A percentile compares a stretch with the other conserved stretches of the same genome.
These are phyloP conservation scores for Globisporangium rhizosaccharum DNA, from an alignment of 352 stramenopile species.

Conservation along the genomic window DNA sequence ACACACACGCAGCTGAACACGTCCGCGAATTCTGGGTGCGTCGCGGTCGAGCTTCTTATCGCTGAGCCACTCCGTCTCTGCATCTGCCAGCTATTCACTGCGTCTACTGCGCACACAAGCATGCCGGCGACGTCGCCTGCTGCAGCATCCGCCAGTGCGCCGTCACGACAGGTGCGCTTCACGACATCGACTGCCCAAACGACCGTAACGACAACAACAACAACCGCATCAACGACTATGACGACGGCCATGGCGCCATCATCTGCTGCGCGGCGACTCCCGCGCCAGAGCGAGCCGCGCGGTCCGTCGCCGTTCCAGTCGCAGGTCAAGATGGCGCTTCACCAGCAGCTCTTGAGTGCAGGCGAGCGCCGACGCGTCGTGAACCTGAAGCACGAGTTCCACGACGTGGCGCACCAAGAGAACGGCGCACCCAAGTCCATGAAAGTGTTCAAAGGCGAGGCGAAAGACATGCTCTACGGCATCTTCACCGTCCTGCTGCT, in stretches of 20 bases:
- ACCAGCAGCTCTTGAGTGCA: slow-evolving; percentile 12
- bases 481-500: slow-evolving; percentile 60
- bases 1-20: too few species aligned
- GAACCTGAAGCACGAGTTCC: slow-evolving; percentile 26
- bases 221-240: not conserved
- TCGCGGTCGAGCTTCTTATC: too few species aligned
- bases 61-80: too few species aligned
- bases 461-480: slow-evolving; percentile 46
- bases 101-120: too few species aligned
- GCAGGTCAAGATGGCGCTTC: slow-evolving; percentile 18
- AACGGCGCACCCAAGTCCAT: slow-evolving; percentile 50
- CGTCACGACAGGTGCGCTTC: not conserved
- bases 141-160: too few species aligned
- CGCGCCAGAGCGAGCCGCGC: slow-evolving; percentile 1
- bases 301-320: slow-evolving; percentile 12
- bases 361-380: slow-evolving; percentile 22
- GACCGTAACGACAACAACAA: slow-evolving; percentile 3
- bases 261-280: slow-evolving; percentile 1
- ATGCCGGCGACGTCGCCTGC: too few species aligned
- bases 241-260: not conserved
- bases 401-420: slow-evolving; percentile 34
- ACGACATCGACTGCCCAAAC: not conserved
- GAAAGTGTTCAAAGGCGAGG: slow-evolving; percentile 49
- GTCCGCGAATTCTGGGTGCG: too few species aligned
- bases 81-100: too few species aligned